Evolutionary conservation across 345 rosid species (phyloP), one percentile per base, ranked within the genome.

Genomic region (Melaleuca quinquenervia): DNA sequence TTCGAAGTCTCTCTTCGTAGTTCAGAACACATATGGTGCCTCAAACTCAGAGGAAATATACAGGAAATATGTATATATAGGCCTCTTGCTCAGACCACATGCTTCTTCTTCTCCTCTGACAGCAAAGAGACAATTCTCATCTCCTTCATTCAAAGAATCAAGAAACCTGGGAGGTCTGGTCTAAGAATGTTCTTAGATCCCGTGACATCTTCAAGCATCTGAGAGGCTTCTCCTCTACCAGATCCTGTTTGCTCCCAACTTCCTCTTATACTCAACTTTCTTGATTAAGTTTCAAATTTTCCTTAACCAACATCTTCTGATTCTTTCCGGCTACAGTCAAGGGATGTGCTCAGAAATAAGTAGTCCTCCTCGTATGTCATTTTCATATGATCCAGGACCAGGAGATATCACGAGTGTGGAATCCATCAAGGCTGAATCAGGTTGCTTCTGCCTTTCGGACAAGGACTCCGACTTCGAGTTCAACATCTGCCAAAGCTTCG

Each of bases 381-480:
- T 86, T 74, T 86, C 87, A 24, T 55, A 50, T 50, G 84, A 82
- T 36, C 55, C 29, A 8, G 70, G 62, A n/a, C 45, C 52, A 32
- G 36, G 78, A 32, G 78, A 70, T 70, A 32, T 27, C 7, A 20
- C 55, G 36, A 82, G 41, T 8, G 44, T 9, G 84, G 56, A 50
- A 82, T 53, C 53, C 55, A 50, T 51, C 84, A 36, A 82, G 84
- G 53, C 53, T 45, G 56, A 52, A 53, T 36, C 20, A 82, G 84
- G 56, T 82, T 32, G 56, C 56, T 82, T 53, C 36, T 27, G 56
- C 56, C 36, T 82, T 51, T 24, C 56, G 58, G 84, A 51, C 58
- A 50, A 44, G 56, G 32, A 44, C 22, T 50, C 87, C 11, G 87
- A 86, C 24, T 86, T 86, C 82, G 87, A 86, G 87, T 86, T 86